Conservation (phyloP, 139 green algal genomes). For the Micractinium conductrix region DNA sequence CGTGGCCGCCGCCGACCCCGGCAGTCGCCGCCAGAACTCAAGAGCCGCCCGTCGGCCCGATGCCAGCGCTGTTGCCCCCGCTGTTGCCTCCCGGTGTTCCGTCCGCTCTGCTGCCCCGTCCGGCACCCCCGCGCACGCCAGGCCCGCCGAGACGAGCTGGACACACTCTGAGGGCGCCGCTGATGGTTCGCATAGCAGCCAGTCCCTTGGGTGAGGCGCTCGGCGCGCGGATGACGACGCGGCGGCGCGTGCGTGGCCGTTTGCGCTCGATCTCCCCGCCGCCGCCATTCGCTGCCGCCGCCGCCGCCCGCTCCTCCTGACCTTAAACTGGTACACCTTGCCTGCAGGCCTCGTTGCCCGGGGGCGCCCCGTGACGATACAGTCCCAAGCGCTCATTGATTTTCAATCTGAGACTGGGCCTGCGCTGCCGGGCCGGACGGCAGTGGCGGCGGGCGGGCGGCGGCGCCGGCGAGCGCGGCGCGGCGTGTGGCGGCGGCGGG, state of each 20-base stretch:
- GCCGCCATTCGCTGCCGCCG: background rate
- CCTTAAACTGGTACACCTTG: too few species aligned
- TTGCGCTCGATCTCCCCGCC: background rate
- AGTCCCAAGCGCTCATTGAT: constrained; percentile 13
- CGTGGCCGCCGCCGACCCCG: too few species aligned
- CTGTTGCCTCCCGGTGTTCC: too few species aligned
- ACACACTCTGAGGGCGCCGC: too few species aligned
- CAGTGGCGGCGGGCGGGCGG: background rate
- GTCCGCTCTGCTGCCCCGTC: too few species aligned
- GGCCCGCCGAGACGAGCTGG: too few species aligned
- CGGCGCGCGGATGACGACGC: background rate
- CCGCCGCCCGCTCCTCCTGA: background rate
- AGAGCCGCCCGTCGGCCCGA: too few species aligned
- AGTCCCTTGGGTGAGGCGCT: background rate
- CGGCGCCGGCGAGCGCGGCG: too few species aligned
- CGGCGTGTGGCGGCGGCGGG: background rate
- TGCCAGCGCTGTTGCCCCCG: too few species aligned
- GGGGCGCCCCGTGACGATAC: constrained; percentile 1
- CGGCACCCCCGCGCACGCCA: too few species aligned
- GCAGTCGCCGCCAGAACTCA: too few species aligned
- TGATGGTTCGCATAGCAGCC: background rate
- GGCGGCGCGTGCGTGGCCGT: background rate
- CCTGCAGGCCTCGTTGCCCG: background rate
- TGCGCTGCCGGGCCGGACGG: constrained; percentile 2
- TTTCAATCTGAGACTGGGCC: constrained; percentile 23